phyloP scores from a whole-genome alignment of 257 asterid species.

The Solanum sparsipilum region DNA sequence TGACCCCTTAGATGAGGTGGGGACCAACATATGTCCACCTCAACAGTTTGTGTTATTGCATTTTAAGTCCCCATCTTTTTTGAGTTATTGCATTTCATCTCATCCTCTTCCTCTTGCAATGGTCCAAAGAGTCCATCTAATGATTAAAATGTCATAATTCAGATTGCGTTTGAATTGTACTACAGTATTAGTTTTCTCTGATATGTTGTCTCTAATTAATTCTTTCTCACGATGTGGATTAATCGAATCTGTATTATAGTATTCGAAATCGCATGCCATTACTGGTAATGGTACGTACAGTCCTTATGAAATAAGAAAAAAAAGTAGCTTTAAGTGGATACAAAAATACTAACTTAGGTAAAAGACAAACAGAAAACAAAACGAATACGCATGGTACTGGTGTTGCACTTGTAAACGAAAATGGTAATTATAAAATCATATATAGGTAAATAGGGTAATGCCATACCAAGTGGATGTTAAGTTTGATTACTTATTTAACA shows the following conservation, averaged over 20 bases:
- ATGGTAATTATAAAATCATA: background rate
- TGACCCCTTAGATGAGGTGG: background rate
- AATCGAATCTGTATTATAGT: background rate
- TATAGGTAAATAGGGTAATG: background rate
- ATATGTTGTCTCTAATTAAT: background rate
- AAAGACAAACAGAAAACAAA: background rate
- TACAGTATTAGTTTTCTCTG: background rate
- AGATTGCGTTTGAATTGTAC: background rate
- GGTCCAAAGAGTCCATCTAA: background rate
- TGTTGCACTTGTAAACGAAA: background rate
- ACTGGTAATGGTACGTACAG: background rate
- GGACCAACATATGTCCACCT: conserved; percentile 21
- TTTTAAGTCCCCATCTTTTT: background rate
- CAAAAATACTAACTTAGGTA: background rate
- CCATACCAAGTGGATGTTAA: background rate
- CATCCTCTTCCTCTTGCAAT: background rate
- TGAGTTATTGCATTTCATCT: background rate
- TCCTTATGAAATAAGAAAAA: background rate
- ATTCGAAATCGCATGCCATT: background rate
- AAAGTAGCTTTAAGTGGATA: background rate
- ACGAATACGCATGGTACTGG: background rate
- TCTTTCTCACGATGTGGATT: background rate
- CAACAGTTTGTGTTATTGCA: background rate
- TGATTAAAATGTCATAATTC: background rate
- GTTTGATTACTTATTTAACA: background rate